A percentile compares a stretch with the other conserved stretches of the same genome.
These are phyloP conservation scores for Arachnopeziza araneosa DNA, from an alignment of 2,329 filamentous ascomycete species.

Conservation along the genomic window DNA sequence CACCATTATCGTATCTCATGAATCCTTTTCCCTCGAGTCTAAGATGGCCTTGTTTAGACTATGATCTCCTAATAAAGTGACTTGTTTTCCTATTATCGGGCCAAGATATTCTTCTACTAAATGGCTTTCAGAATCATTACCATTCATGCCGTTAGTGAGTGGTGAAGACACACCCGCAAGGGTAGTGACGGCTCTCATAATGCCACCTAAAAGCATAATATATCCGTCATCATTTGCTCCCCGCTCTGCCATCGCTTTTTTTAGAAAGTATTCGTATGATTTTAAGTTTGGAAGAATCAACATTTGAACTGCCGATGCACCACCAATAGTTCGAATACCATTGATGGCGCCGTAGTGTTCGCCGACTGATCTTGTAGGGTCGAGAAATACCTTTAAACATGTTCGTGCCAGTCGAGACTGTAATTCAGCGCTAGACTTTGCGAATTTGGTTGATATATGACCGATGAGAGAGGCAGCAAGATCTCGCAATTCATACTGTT, in stretches of 20 bases:
- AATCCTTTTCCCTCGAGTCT: slow-evolving; percentile 19
- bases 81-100: slow-evolving; percentile 23
- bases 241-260: slow-evolving; percentile 47
- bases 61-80: slow-evolving; percentile 22
- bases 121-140: slow-evolving; percentile 16
- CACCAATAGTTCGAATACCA: slow-evolving; percentile 74
- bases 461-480: slow-evolving; percentile 77
- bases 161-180: slow-evolving; percentile 39
- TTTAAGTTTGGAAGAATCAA: slow-evolving; percentile 62
- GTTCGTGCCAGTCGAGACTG: slow-evolving; percentile 88
- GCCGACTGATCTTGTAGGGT: slow-evolving; percentile 74
- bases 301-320: slow-evolving; percentile 55
- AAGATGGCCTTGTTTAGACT: slow-evolving; percentile 28
- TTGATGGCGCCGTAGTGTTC: slow-evolving; percentile 86
- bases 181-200: slow-evolving; percentile 50
- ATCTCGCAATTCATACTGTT: slow-evolving; percentile 77
- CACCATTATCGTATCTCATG: neutral
- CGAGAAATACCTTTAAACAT: slow-evolving; percentile 86
- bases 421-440: slow-evolving; percentile 71
- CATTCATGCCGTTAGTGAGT: slow-evolving; percentile 20
- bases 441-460: slow-evolving; percentile 75
- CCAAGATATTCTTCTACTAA: slow-evolving; percentile 28
- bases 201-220: slow-evolving; percentile 51
- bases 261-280: slow-evolving; percentile 56
- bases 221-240: slow-evolving; percentile 50